Base-by-base conservation (phyloP, 1,284 basidiomycete species). In the Tilletiaria anomala region DNA sequence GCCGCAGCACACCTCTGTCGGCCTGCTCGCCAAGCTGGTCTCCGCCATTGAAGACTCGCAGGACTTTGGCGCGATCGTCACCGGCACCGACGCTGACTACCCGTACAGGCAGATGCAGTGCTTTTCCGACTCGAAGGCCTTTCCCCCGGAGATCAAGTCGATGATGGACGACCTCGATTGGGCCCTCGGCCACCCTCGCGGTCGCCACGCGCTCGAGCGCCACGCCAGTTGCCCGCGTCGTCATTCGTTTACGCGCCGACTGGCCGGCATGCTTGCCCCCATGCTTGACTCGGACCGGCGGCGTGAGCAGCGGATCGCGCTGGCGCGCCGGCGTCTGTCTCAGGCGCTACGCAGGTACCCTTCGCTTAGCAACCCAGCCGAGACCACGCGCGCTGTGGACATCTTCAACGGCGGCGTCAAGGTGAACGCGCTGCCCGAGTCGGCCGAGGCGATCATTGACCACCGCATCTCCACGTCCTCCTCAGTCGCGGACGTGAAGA, bases 371-470 rank as follows among this genome's bases (percentile, higher is more conserved):
- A 8, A 8, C 8, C n/a, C 26, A 16, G 67, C 78, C 14, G 70
- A 73, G 22, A 83, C 79, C 2, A 80, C 80, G 0, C 79, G 80
- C 56, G 80, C 82, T 1, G 72, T 78, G 26, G 79, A 80, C 54
- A 60, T 82, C 6, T 72, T 82, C 31, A 57, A 70, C 6, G 80
- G 79, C 2, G 80, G 80, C n/a, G 76, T 80, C 33, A 82, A 82
- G 67, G 70, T 67, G 38, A 79, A 78, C 50, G 76, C 76, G 2
- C 69, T 78, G 1, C 77, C 77, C 1, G 77, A 78, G 61, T 67
- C 68, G 43, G 73, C 73, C 1, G 71, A 67, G 49, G 75, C 75
- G 4, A 58, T 75, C 15, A 39, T 79, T 39, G 78, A 80, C 51
- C 77, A 78, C 51, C 74, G 78, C 12, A 75, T 79, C 44, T 71